Base-by-base conservation (phyloP, 2,329 filamentous ascomycete genomes). In the Canariomyces notabilis region DNA sequence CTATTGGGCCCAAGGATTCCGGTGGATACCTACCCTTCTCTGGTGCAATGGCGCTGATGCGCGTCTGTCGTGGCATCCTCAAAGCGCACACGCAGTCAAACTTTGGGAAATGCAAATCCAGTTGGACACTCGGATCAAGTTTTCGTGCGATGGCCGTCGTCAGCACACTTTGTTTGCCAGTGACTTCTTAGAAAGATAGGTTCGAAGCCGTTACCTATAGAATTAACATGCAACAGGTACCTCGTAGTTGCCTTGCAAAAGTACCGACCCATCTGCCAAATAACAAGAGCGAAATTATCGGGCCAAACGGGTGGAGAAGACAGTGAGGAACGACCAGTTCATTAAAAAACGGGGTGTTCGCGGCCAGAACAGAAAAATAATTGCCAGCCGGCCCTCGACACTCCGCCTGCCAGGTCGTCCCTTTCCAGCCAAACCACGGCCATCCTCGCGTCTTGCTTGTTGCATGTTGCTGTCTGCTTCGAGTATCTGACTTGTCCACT, bases 401-500 rank as follows among this genome's bases (percentile, higher is more conserved):
- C 41, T 50, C 50, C 38, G 40, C 48, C 38, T n/a, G 26, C 44
- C 49, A 42, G 40, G 35, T 38, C n/a, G 42, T 46, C 35, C 46
- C 41, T 26, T 35, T 48, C 29, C 46, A 39, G 20, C 42, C 48
- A 49, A 37, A 46, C 50, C 42, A 50, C 49, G 45, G 51, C 47
- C 49, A 41, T 51, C 52, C 47, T 56, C 53, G 52, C 52, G 53
- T 52, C 41, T 52, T 29, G 41, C 48, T 32, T 43, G 44, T 21
- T 55, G 51, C 48, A 52, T 50, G 52, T 46, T 54, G 53, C 44
- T 50, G 50, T 54, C 44, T n/a, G n/a, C n/a, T n/a, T 50, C 49
- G 47, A 52, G 46, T 50, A 26, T 34, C 22, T 46, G 34, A 23
- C 40, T n/a, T 34, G 40, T 38, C 50, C 29, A 44, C 33, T 20